Base-by-base conservation (phyloP, 306 rosid genomes). In the Pyrus pyrifolia region DNA sequence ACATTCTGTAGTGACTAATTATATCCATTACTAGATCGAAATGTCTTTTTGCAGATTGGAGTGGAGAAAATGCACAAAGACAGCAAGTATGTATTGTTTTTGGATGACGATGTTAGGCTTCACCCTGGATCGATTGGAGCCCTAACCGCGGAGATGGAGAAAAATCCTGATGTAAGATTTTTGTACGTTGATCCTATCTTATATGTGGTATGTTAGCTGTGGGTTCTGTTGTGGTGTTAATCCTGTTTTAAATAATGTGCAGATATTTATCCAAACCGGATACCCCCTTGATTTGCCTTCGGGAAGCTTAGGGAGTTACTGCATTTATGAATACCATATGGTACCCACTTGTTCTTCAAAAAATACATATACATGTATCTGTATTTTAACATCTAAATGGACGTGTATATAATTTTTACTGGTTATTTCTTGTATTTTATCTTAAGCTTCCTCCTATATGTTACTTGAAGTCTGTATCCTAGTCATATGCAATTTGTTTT, bases 261-360 rank as follows among this genome's bases (percentile, higher is more conserved):
- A 96, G 99, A 93, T 96, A 91, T 96, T 96, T 78, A 93, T 96
- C 83, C 99, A 96, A 92, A 96, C 99, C 64, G 99, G 99, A 79
- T 96, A 93, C 83, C 99, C 99, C 80, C 97, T 96, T 71, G 99
- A 96, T 84, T 79, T 96, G 74, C 99, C 99, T 80, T 96, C 99
- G 8, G 98, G 99, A 80, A 96, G 96, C 87, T 83, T 96, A 76
- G 99, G 99, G 68, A 96, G 99, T 83, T 96, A 96, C 73, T 96
- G 99, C 87, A 96, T 96, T 49, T 92, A 96, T 79, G 99, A 96
- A 87, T 96, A 92, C 79, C 98, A 96, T 81, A 96, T 96, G 99
- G 99, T 96, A 92, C 63, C 49, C 38, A 15, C 64, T 76, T 75
- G 44, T 55, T 4, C 6, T n/a, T 11, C 62, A 49, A 4, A 4